Evolutionary conservation across 306 rosid genomes (phyloP), one percentile per base, ranked within the genome.

Genomic region (Quercus gilva): DNA sequence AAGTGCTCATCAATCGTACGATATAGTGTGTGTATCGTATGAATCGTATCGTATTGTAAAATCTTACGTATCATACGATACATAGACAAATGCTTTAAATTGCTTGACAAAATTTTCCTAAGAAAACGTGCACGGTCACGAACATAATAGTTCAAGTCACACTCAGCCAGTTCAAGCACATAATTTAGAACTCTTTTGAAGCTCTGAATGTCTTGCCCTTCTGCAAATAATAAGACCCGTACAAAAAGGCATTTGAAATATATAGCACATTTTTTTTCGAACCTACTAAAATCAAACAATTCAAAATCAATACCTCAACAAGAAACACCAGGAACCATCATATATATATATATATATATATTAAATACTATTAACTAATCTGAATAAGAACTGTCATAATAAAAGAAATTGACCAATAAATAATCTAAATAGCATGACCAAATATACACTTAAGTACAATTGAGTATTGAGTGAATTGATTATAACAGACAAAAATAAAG

Each of bases 71-170:
- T 28, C 0, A 28, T 28, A 28, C 29, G 29, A 28, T 28, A 28
- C 29, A 28, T 28, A 28, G 29, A 28, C 29, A 28, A 2, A 28
- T 28, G 29, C 3, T 28, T 28, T 79, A 90, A 64, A 89, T 86
- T 65, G 71, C 80, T 78, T 29, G 92, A 78, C 74, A 91, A 71
- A 76, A 93, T 85, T 74, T 87, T 93, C 74, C 85, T 86, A 57
- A 93, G 69, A 74, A 93, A 83, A 84, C 89, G 85, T 73, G 96
- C 90, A 26, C 94, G 96, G 81, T 95, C 99, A 80, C 98, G 96
- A 45, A 93, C 83, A 81, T 95, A 96, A 73, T 93, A 93, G 75
- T 83, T 91, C 79, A 87, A 76, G 81, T 95, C 98, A 55, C 89
- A 83, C 80, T 89, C 89, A 75, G 98, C 97, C 83, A 95, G 82